Base-by-base conservation (phyloP, 2,329 filamentous ascomycete genomes). In the Penicillium decumbens region DNA sequence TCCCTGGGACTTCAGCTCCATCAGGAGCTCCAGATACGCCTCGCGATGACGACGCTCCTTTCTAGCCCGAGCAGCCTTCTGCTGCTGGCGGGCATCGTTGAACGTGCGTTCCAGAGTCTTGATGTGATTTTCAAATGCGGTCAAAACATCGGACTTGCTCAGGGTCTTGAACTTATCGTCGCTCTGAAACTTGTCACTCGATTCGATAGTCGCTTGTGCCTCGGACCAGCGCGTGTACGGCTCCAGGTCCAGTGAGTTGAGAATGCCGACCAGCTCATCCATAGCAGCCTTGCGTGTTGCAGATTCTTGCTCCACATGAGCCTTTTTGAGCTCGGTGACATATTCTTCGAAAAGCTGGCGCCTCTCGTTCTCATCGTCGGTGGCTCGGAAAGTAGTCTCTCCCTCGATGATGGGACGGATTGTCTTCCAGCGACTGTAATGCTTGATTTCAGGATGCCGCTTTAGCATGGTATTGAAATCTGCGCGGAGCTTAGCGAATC, bases 401-500 rank as follows among this genome's bases (percentile, higher is more conserved):
- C 87, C 87, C 71, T 97, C 89, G 55, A 98, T 89, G 57, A 96
- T 95, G 8, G 90, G 89, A 43, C 89, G 85, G 45, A 92, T 93
- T 13, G 89, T 96, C 79, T 90, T 95, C 93, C 93, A 98, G 54
- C 90, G 87, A 37, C 92, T 96, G 71, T 95, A 96, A 69, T 96
- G 84, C 71, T 91, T 93, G 72, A 98, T 97, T 71, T 98, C 93
- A 53, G 91, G 90, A 70, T 98, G 92, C 58, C 90, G 91, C 72
- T 87, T 89, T 59, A 98, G 80, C 93, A 98, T 98, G 47, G 85
- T 91, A 60, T 87, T 87, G 72, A 98, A 98, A 77, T 97, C 93
- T 70, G 88, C 80, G 64, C 90, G 88, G 65, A 97, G 80, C 76
- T 96, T 97, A 62, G 88, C 80, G 70, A 95, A 80, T 67, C 93